Conservation (phyloP, 768 basidiomycete species). For the Pisolithus tinctorius region DNA sequence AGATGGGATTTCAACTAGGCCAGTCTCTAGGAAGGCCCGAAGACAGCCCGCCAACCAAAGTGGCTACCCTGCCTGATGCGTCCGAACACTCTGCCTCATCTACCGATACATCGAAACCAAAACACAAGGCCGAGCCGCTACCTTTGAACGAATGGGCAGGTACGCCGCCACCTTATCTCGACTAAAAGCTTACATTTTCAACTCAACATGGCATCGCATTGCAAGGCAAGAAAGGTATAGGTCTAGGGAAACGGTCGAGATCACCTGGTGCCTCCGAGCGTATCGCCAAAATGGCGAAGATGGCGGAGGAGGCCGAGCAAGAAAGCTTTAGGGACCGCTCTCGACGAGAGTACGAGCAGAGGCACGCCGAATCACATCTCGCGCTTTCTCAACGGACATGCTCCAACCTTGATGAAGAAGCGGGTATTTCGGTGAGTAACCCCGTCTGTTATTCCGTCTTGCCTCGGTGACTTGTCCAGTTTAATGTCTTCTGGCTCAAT, state of each 20-base stretch:
- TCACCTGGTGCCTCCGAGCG: constrained; percentile 61
- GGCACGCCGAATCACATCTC: constrained; percentile 65
- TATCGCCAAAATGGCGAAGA: constrained; percentile 65
- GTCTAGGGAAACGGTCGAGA: constrained; percentile 56
- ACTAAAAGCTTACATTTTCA: not conserved
- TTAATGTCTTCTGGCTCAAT: constrained; percentile 77
- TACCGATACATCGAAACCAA: not conserved
- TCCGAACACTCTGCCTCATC: not conserved
- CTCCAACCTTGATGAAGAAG: constrained; percentile 64
- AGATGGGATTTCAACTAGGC: constrained; percentile 88
- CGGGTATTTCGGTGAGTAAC: constrained; percentile 43
- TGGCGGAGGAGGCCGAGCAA: constrained; percentile 45
- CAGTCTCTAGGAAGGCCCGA: constrained; percentile 57
- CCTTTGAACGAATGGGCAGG: constrained; percentile 80
- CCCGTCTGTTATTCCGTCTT: constrained; percentile 4
- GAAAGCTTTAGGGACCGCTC: constrained; percentile 64
- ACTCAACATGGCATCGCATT: constrained; percentile 5
- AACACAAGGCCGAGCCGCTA: constrained; percentile 60
- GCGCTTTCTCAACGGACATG: constrained; percentile 72
- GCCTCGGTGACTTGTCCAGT: constrained; percentile 36
- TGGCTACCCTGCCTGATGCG: constrained; percentile 1
- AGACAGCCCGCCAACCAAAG: constrained; percentile 7
- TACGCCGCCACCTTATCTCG: constrained; percentile 27
- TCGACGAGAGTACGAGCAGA: constrained; percentile 67
- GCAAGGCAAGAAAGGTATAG: constrained; percentile 75